Base-by-base conservation (phyloP, 768 basidiomycete genomes). In the Lyophyllum semitale region DNA sequence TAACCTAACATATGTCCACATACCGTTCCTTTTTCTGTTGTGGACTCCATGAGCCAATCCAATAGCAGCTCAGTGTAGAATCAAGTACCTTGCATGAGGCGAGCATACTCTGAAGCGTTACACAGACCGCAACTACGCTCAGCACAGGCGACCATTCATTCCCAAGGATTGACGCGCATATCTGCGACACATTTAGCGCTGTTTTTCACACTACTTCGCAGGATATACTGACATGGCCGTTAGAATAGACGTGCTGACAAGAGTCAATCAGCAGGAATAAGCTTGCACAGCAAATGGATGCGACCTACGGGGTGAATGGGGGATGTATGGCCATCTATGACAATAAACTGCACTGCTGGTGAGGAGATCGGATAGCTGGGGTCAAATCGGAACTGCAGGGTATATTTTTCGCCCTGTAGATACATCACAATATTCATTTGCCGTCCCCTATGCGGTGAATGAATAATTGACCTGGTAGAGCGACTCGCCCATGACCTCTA, bases 71-170 rank as follows among this genome's bases (percentile, higher is more conserved):
- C 38, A 41, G 40, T 51, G 26, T 26, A 32, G 26, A 42, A 33
- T n/a, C 43, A 55, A 59, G 43, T 58, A 89, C 92, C 85, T 91
- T 95, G 83, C 90, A 93, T 7, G 89, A 92, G 22, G 91, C 93
- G 54, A 95, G 79, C 93, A 95, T 95, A 64, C 89, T 91, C 73
- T 95, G 93, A 44, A 95, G 71, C 3, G 93, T 94, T 17, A 93
- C 82, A 63, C 91, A 93, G 40, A 94, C 84, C 2, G 90, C 82
- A 25, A 87, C 77, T 20, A 91, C 91, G 57, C 88, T 91, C 59
- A 93, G 72, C n/a, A 93, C 91, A 0, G 91, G 93, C 9, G 89
- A 91, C 92, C 92, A 94, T 60, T 93, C 93, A 62, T 82, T 88
- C 25, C 91, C 93, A 8, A 95, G 83, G 53, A 95, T 93, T 13